Percentiles rank a stretch among this genome's conserved stretches.
These are phyloP conservation scores for Borovskyia barvae DNA, from an alignment of 208 protist genomes.

Conservation along the genomic window DNA sequence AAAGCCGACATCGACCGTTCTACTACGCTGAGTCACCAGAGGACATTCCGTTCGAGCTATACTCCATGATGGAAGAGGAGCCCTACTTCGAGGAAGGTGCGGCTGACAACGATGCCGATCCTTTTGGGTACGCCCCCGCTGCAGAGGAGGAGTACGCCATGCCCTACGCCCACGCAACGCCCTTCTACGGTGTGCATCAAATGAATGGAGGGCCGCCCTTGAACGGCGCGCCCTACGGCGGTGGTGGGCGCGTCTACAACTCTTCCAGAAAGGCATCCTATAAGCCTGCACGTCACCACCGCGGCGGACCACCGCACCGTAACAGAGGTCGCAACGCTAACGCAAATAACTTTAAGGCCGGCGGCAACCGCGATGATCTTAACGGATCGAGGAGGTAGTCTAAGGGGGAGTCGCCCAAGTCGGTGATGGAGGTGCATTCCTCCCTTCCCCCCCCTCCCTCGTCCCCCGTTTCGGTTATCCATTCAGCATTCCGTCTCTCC, in stretches of 20 bases:
- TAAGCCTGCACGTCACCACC: slow-evolving; percentile 14
- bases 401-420: no score
- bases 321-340: slow-evolving; percentile 10
- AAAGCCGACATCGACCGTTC: slow-evolving; percentile 23
- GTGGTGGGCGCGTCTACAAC: slow-evolving; percentile 12
- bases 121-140: slow-evolving; percentile 52
- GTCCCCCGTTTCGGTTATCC: neutral
- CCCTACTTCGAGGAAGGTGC: slow-evolving; percentile 24
- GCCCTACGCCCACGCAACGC: slow-evolving; percentile 42
- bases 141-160: slow-evolving; percentile 25
- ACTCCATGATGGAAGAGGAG: slow-evolving; percentile 48
- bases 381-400: neutral
- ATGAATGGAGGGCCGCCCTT: slow-evolving; percentile 50
- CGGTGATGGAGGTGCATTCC: neutral
- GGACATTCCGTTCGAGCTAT: slow-evolving; percentile 48
- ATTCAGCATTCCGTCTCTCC: no score
- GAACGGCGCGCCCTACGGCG: neutral
- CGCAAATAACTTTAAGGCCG: slow-evolving; percentile 5
- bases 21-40: slow-evolving; percentile 82
- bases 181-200: slow-evolving; percentile 56
- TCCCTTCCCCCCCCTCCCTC: neutral
- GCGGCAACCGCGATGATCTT: neutral
- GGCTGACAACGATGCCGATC: slow-evolving; percentile 24
- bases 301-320: slow-evolving; percentile 16
- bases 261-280: slow-evolving; percentile 13